Evolutionary conservation across 495 filamentous ascomycete genomes (phyloP), one percentile per base, ranked within the genome.

Genomic region (Penicillium samsonianum): DNA sequence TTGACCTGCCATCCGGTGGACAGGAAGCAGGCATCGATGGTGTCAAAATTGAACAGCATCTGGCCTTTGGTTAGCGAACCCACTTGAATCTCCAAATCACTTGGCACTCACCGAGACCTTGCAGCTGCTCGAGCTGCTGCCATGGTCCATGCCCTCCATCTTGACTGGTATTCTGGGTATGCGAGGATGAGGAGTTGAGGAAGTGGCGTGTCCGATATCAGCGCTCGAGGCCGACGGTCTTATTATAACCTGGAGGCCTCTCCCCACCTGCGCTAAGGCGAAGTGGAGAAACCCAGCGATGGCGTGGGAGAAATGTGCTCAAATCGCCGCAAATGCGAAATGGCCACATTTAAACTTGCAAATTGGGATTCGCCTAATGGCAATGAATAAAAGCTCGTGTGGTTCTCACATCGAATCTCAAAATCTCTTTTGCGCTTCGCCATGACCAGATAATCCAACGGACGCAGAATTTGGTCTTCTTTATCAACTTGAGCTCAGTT

Each of bases 11-110:
- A 90, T 22, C 73, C 69, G 1, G 67, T 59, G 2, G 84, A 77
- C 44, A 90, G 73, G 66, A 90, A 89, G 72, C 85, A 90, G 0
- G 83, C 66, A 68, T 88, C 80, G 50, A 87, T 71, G 0, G 81
- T 85, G 53, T 86, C 70, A 83, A 86, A 89, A 65, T 90, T 89
- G 83, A 85, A 89, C 7, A 89, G 68, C 87, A 89, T 90, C 81
- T 82, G 53, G 16, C n/a, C 14, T 50, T 48, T 14, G 37, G 55
- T 53, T 5, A 50, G 54, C 22, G 43, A 53, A 9, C n/a, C 14
- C 23, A 20, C 23, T 41, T 17, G 19, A 1, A 20, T 38, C 37
- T 60, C 55, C 51, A 2, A 22, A 23, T 23, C 26, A 30, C 57
- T 63, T 63, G 60, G 60, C 60, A 60, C 61, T 50, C 46, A 65